Evolutionary conservation across 1,284 basidiomycete genomes (phyloP), one percentile per base, ranked within the genome.

Genomic region (Ceratobasidium sp.): DNA sequence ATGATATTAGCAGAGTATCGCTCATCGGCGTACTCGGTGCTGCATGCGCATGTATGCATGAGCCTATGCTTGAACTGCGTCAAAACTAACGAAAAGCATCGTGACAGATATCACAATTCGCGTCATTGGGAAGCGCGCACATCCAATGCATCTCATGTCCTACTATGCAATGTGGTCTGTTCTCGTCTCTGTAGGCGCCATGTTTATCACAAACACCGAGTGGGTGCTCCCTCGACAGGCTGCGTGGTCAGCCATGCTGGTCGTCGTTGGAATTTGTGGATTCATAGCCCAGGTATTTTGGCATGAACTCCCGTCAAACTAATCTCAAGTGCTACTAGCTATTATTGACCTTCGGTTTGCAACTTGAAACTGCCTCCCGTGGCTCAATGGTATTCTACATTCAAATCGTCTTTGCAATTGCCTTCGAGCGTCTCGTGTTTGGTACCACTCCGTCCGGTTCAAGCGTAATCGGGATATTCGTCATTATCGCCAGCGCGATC

Each of bases 341-440:
- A 2, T 79, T 88, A 3, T 75, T 89, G 35, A 87, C 86, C 0
- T 82, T 87, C 80, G 88, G 88, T 0, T 78, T 90, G 15, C 87
- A 88, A 75, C 82, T 85, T 13, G 88, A 90, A 75, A 84, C 86
- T 0, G 87, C 86, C 0, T 83, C 86, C 3, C 79, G 88, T 32
- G 87, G 84, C 0, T 80, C 84, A 0, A 82, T 89, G 77, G 87
- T 84, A 0, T 75, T 89, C 0, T 90, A 90, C 73, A 81, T 85
- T 8, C 85, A 87, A 76, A 83, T 90, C 45, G 80, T 90, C 13
- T 90, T 87, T 73, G 86, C 87, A 0, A 80, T 82, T 1, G 78
- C 84, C 12, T 79, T 87, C 15, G 86, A 90, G 75, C 80, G 82
- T 5, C 78, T 87, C 15, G 85, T 88, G 75, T 88, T 89, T 77